Percentiles rank a stretch among this genome's conserved stretches.
phyloP scores from a whole-genome alignment of 176 grass and related monocot species.

The Aegilops umbellulata region DNA sequence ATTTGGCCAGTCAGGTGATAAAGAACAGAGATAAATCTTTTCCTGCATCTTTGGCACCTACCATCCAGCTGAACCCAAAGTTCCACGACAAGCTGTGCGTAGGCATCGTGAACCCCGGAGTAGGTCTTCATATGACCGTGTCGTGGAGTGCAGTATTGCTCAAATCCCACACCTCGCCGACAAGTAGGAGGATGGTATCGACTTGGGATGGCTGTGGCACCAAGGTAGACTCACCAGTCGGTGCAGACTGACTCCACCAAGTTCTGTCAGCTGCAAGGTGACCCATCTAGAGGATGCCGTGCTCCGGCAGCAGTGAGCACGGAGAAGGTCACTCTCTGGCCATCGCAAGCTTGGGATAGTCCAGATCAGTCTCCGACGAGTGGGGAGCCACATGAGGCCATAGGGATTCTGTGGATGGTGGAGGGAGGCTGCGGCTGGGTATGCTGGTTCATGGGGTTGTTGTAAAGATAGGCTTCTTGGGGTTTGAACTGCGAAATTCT shows the following conservation, averaged over 20 bases:
- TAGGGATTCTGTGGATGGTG: neutral
- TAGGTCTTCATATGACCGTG: neutral
- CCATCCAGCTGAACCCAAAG: neutral
- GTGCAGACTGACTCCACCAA: neutral
- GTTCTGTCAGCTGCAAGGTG: neutral
- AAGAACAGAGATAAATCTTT: neutral
- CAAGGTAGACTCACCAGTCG: neutral
- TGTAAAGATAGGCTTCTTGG: neutral
- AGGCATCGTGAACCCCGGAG: neutral
- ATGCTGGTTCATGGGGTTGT: neutral
- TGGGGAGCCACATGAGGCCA: neutral
- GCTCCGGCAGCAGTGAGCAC: neutral
- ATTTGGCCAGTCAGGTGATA: neutral
- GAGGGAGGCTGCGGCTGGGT: neutral
- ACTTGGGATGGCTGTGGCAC: neutral
- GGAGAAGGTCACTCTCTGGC: neutral
- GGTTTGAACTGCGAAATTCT: neutral
- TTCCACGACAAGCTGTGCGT: neutral
- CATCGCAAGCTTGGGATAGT: neutral
- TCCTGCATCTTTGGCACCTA: neutral
- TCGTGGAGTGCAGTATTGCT: neutral
- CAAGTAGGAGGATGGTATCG: neutral
- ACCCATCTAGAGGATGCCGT: neutral
- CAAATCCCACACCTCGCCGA: neutral
- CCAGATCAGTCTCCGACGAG: neutral